Evolutionary conservation across 2,329 filamentous ascomycete genomes (phyloP).

Genomic region (Scleromitrula shiraiana): DNA sequence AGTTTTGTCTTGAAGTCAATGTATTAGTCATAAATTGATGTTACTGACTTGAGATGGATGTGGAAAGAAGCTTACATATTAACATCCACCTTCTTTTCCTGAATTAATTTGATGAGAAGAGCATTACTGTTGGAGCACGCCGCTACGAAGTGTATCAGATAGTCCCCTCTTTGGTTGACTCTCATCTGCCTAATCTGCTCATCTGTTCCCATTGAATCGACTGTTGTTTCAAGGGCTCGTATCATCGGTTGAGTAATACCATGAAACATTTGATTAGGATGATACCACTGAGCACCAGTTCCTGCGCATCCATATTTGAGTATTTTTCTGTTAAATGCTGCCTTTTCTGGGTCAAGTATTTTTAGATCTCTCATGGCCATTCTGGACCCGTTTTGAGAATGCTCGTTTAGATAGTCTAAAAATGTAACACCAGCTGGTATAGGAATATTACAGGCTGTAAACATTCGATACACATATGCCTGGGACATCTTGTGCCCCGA

Average conservation of each 20-base stretch:
- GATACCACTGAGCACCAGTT: background rate
- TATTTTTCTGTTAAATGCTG: background rate
- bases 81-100: background rate
- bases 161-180: slow-evolving; percentile 1
- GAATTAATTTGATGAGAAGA: background rate
- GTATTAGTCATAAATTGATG: too few relatives aligned
- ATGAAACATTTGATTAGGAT: background rate
- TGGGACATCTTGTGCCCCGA: background rate
- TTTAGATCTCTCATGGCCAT: slow-evolving; percentile 2
- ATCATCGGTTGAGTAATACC: background rate
- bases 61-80: background rate
- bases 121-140: background rate
- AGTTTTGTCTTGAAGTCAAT: background rate
- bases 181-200: background rate
- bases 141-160: background rate
- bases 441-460: background rate
- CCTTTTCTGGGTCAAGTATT: background rate
- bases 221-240: background rate
- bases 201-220: background rate
- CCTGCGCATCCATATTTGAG: background rate
- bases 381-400: background rate
- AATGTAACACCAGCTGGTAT: background rate
- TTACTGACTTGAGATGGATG: too few relatives aligned
- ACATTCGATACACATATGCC: slow-evolving; percentile 4
- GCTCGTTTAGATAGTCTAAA: background rate